These are phyloP conservation scores for Daldinia childiae DNA, from an alignment of 495 filamentous ascomycete species.

Conservation along the genomic window DNA sequence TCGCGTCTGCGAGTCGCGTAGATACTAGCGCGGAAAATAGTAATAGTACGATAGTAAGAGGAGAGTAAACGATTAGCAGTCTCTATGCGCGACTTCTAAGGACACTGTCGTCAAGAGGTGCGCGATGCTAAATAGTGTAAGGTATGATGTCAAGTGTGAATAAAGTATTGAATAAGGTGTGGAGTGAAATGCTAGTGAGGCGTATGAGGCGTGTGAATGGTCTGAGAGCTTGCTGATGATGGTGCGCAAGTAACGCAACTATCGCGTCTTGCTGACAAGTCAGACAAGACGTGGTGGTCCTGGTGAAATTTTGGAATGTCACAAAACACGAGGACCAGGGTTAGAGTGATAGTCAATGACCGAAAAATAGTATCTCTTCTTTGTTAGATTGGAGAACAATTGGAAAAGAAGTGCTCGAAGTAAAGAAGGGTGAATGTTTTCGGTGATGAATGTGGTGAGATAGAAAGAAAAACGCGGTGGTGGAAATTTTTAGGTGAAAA, in stretches of 20 bases:
- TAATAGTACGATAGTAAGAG: background rate
- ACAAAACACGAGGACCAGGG: background rate
- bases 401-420: constrained; percentile 14
- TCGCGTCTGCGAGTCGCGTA: background rate
- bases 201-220: background rate
- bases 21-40: background rate
- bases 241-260: constrained; percentile 19
- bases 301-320: background rate
- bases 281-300: constrained; percentile 3
- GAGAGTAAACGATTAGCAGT: background rate
- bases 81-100: background rate
- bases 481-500: constrained; percentile 35
- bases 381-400: constrained; percentile 32
- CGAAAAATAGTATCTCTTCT: constrained; percentile 7
- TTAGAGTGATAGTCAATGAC: background rate
- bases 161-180: background rate
- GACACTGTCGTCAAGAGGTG: background rate
- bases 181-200: background rate
- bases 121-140: background rate
- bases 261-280: constrained; percentile 23
- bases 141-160: background rate
- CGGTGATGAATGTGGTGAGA: constrained; percentile 17
- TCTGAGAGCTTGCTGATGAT: background rate
- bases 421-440: constrained; percentile 30
- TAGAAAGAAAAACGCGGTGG: constrained; percentile 26